phyloP scores from a whole-genome alignment of 306 rosid species.

The Begonia peltatifolia region DNA sequence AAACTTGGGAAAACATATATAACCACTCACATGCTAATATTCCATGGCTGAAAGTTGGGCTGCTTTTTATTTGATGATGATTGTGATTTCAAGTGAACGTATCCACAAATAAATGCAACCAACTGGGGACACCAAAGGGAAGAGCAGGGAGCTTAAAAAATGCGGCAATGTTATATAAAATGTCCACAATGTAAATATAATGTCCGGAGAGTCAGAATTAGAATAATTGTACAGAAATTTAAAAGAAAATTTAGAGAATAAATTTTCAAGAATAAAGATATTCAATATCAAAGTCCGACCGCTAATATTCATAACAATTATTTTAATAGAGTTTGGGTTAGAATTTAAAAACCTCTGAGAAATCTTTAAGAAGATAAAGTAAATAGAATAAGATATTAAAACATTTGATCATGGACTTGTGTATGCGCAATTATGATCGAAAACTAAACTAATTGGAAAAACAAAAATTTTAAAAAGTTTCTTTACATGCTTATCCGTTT shows the following conservation, averaged over 20 bases:
- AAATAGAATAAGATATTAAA: too few species aligned
- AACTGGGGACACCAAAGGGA: slow-evolving; percentile 25
- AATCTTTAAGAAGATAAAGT: neutral
- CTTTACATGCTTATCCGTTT: too few species aligned
- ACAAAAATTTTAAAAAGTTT: too few species aligned
- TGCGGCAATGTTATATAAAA: neutral
- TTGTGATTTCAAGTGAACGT: slow-evolving; percentile 55
- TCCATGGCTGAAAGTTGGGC: slow-evolving; percentile 73
- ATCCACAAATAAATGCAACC: slow-evolving; percentile 91
- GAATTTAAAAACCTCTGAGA: too few species aligned
- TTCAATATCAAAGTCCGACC: too few species aligned
- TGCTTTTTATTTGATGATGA: slow-evolving; percentile 39
- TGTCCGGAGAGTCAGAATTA: slow-evolving; percentile 2
- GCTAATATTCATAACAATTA: too few species aligned
- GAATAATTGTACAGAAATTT: neutral
- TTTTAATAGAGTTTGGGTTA: too few species aligned
- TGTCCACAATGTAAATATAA: neutral
- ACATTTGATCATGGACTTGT: too few species aligned
- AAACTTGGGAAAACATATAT: neutral
- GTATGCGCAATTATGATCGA: too few species aligned
- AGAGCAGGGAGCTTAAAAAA: neutral
- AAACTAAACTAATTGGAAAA: too few species aligned
- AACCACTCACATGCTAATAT: slow-evolving; percentile 60
- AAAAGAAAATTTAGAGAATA: too few species aligned
- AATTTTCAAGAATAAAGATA: too few species aligned